A percentile compares a stretch with the other conserved stretches of the same genome.
Evolutionary conservation across 1,139 yeast genomes (phyloP).

Genomic region (Nadsonia commutata): DNA sequence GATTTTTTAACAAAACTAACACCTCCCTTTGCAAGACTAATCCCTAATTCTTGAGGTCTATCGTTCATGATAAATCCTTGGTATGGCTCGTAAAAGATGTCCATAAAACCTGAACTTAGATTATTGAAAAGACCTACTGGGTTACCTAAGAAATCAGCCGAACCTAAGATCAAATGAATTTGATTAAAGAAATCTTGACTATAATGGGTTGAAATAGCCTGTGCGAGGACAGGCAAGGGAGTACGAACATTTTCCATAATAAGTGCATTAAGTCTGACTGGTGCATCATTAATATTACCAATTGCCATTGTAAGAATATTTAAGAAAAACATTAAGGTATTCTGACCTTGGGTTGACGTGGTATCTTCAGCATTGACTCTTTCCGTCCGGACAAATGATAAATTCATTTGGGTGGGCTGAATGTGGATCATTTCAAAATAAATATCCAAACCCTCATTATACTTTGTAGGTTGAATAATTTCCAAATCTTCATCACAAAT

Average conservation of each 20-base stretch:
- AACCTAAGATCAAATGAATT: slow-evolving; percentile 82
- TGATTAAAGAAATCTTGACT: slow-evolving; percentile 88
- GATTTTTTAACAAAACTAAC: slow-evolving; percentile 86
- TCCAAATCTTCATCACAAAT: slow-evolving; percentile 49
- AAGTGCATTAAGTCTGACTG: slow-evolving; percentile 75
- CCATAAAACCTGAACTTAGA: slow-evolving; percentile 87
- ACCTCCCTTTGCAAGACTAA: slow-evolving; percentile 93
- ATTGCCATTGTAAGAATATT: slow-evolving; percentile 91
- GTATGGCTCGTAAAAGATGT: slow-evolving; percentile 93
- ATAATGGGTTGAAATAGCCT: slow-evolving; percentile 70
- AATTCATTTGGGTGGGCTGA: slow-evolving; percentile 78
- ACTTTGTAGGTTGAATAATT: slow-evolving; percentile 55
- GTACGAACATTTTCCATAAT: slow-evolving; percentile 81
- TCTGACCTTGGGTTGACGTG: slow-evolving; percentile 34
- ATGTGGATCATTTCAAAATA: slow-evolving; percentile 87
- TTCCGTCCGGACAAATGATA: slow-evolving; percentile 88
- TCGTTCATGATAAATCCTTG: slow-evolving; percentile 91
- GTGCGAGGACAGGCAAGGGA: slow-evolving; percentile 59
- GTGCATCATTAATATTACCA: slow-evolving; percentile 95
- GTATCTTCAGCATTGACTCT: slow-evolving; percentile 47
- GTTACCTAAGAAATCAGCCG: slow-evolving; percentile 91
- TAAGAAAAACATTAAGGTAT: slow-evolving; percentile 53
- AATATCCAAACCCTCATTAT: slow-evolving; percentile 52
- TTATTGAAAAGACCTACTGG: slow-evolving; percentile 95
- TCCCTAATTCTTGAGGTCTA: slow-evolving; percentile 89